These are phyloP conservation scores for Bruguiera parviflora DNA, from an alignment of 345 rosid genomes.

Conservation along the genomic window DNA sequence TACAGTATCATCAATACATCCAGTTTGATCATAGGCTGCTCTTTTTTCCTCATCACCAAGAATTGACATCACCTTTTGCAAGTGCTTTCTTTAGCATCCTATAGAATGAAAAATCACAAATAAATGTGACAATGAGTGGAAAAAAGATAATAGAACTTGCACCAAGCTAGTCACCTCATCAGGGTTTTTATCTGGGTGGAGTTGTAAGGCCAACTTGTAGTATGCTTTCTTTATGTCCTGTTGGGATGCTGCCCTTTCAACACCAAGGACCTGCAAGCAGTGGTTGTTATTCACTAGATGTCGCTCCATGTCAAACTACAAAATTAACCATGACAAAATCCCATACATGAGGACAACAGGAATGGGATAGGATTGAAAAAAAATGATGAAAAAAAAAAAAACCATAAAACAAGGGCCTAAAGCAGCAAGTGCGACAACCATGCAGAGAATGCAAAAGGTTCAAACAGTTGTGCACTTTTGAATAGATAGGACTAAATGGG, in stretches of 20 bases:
- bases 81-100: slow-evolving; percentile 95
- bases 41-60: slow-evolving; percentile 89
- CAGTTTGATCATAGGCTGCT: slow-evolving; percentile 80
- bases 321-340: not conserved
- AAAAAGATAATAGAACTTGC: not conserved
- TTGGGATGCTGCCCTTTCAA: slow-evolving; percentile 59
- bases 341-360: not conserved
- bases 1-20: slow-evolving; percentile 82
- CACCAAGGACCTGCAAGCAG: slow-evolving; percentile 67
- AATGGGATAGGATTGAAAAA: too few relatives aligned
- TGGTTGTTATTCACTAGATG: not conserved
- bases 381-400: too few relatives aligned
- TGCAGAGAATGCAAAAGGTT: too few relatives aligned
- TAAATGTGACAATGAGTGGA: not conserved
- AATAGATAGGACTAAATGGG: too few relatives aligned
- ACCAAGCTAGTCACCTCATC: slow-evolving; percentile 51
- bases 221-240: slow-evolving; percentile 91
- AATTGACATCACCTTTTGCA: slow-evolving; percentile 86
- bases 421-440: too few relatives aligned
- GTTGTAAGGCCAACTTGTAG: slow-evolving; percentile 71
- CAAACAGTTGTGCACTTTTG: too few relatives aligned
- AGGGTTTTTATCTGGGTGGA: slow-evolving; percentile 92
- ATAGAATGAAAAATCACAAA: not conserved
- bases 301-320: not conserved
- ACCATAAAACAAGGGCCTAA: too few relatives aligned